A percentile compares a stretch with the other conserved stretches of the same genome.
These are phyloP conservation scores for Quercus berberidifolia DNA, from an alignment of 306 rosid genomes.

Conservation along the genomic window DNA sequence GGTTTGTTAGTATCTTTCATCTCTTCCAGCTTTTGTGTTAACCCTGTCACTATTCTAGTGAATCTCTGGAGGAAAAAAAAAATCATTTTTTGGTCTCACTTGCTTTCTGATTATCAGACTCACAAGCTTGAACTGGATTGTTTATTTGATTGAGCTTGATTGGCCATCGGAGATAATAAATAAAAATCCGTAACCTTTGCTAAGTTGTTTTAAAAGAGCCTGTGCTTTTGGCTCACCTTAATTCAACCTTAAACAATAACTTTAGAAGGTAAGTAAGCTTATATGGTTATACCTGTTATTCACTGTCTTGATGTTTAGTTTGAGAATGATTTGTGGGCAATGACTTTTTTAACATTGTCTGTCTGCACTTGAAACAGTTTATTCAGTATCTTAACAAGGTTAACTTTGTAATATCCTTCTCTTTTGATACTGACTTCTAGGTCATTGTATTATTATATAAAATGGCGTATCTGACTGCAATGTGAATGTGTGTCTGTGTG, in stretches of 20 bases:
- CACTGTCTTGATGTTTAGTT: background rate
- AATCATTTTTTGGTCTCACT: background rate
- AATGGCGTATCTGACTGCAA: background rate
- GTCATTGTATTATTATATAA: background rate
- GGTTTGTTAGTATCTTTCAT: slow-evolving; percentile 42
- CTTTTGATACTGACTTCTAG: background rate
- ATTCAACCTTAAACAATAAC: background rate
- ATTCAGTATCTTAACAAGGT: background rate
- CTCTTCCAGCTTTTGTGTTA: slow-evolving; percentile 7
- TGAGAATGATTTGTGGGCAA: background rate
- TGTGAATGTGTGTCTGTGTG: background rate
- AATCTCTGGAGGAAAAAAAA: background rate
- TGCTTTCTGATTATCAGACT: background rate
- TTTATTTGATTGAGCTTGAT: background rate
- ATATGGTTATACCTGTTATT: background rate
- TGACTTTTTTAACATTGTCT: background rate
- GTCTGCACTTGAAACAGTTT: background rate
- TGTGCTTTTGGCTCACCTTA: background rate
- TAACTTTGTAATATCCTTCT: background rate
- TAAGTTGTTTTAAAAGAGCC: background rate
- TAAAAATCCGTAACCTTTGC: background rate
- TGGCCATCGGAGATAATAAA: background rate
- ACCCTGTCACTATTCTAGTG: slow-evolving; percentile 18
- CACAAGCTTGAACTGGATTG: background rate
- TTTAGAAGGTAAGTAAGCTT: background rate